Conservation (phyloP, 768 basidiomycete genomes). For the Clavaria fumosa region DNA sequence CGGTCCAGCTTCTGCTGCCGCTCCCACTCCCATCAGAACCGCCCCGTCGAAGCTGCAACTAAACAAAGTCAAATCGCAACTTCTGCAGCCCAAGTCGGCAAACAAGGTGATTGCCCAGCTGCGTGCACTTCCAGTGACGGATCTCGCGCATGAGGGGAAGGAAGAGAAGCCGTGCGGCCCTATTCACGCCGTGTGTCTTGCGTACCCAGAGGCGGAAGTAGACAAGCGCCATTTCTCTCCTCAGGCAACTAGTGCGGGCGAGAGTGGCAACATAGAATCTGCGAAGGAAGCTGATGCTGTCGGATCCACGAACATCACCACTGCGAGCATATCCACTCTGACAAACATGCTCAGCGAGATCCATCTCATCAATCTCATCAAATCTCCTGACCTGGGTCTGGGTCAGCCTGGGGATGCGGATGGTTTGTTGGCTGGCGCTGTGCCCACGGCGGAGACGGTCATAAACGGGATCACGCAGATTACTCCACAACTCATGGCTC, state of each 20-base stretch:
- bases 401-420: constrained; percentile 56
- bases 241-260: no score
- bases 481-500: constrained; percentile 61
- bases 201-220: constrained; percentile 44
- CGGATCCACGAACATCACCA: constrained; percentile 22
- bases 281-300: constrained; percentile 9
- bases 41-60: constrained; percentile 35
- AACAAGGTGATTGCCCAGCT: constrained; percentile 61
- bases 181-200: constrained; percentile 68
- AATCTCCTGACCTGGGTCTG: constrained; percentile 48
- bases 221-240: constrained; percentile 43
- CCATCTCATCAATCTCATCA: constrained; percentile 44
- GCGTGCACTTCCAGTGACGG: constrained; percentile 38
- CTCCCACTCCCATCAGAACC: constrained; percentile 23
- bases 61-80: constrained; percentile 49
- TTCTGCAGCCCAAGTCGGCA: constrained; percentile 50
- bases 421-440: constrained; percentile 56
- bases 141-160: constrained; percentile 15
- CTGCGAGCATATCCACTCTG: constrained; percentile 35
- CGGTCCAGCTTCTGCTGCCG: constrained; percentile 26
- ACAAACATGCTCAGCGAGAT: constrained; percentile 39
- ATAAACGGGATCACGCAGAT: constrained; percentile 52
- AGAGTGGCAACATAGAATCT: no score
- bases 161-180: constrained; percentile 19
- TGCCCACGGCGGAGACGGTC: constrained; percentile 63